Conservation (phyloP, 139 green algal genomes). For the Ettlia oleoabundans region DNA sequence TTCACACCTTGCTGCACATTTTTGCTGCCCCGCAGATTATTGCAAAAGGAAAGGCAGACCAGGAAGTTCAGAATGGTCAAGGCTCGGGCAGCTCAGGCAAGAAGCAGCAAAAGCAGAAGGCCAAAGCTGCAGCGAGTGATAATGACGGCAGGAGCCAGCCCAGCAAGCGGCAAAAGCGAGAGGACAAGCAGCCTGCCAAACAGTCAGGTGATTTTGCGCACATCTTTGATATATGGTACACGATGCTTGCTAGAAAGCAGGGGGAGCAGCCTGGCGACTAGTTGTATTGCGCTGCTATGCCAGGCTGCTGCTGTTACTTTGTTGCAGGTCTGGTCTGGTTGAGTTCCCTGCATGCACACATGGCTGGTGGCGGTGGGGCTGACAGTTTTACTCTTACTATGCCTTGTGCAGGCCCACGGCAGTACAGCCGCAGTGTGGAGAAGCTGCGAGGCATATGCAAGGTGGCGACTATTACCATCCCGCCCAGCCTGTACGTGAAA, state of each 20-base stretch:
- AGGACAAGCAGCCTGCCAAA: conserved; percentile 22
- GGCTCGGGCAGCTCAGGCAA: background rate
- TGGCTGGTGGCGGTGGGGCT: no score
- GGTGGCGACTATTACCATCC: conserved; percentile 43
- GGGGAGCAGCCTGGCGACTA: no score
- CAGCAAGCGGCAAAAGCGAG: conserved; percentile 20
- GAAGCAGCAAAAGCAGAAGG: background rate
- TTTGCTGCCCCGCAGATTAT: background rate
- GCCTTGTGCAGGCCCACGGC: conserved; percentile 8
- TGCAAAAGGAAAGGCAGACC: background rate
- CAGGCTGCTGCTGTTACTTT: no score
- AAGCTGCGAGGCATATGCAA: conserved; percentile 38
- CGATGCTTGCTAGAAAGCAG: no score
- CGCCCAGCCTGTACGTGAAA: conserved; percentile 42
- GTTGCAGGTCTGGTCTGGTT: no score
- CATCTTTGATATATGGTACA: no score
- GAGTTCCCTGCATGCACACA: no score
- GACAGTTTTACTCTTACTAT: background rate
- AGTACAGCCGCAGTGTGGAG: conserved; percentile 33
- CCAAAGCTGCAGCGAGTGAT: background rate
- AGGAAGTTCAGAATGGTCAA: background rate
- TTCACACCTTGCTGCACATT: background rate
- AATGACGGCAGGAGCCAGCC: conserved; percentile 1
- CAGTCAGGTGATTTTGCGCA: background rate
- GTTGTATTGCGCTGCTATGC: background rate